These are phyloP conservation scores for Mycena pura DNA, from an alignment of 768 basidiomycete species.

Conservation along the genomic window DNA sequence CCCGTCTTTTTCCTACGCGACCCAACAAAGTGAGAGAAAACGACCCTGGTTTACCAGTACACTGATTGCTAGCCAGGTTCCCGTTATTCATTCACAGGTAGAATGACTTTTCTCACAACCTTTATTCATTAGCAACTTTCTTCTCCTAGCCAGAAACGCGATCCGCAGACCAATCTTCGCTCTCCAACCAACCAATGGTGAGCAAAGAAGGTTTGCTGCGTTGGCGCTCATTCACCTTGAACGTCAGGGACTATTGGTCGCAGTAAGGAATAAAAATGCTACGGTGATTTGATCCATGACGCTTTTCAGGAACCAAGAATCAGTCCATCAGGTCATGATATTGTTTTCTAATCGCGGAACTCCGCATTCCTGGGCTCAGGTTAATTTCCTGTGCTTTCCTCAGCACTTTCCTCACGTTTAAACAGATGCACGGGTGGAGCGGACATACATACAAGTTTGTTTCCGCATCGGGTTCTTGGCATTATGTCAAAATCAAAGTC, in stretches of 20 bases:
- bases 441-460: slow-evolving; percentile 27
- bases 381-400: background rate
- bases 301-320: slow-evolving; percentile 22
- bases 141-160: slow-evolving; percentile 17
- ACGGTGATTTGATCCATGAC: background rate
- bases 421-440: slow-evolving; percentile 25
- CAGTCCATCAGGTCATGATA: slow-evolving; percentile 23
- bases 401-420: background rate
- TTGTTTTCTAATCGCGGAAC: slow-evolving; percentile 25
- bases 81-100: slow-evolving; percentile 26
- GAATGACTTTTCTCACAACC: background rate
- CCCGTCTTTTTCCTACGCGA: slow-evolving; percentile 22
- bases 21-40: slow-evolving; percentile 18
- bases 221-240: background rate
- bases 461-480: slow-evolving; percentile 13
- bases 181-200: slow-evolving; percentile 18
- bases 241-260: slow-evolving; percentile 26
- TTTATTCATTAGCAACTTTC: background rate
- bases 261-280: slow-evolving; percentile 13
- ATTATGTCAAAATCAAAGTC: slow-evolving; percentile 21
- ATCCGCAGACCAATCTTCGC: slow-evolving; percentile 23
- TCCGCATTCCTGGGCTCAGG: slow-evolving; percentile 26
- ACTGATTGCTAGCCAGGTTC: slow-evolving; percentile 7
- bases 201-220: background rate
- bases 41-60: background rate